Conservation (phyloP, 2,329 filamentous ascomycete species). For the Scedosporium dehoogii region DNA sequence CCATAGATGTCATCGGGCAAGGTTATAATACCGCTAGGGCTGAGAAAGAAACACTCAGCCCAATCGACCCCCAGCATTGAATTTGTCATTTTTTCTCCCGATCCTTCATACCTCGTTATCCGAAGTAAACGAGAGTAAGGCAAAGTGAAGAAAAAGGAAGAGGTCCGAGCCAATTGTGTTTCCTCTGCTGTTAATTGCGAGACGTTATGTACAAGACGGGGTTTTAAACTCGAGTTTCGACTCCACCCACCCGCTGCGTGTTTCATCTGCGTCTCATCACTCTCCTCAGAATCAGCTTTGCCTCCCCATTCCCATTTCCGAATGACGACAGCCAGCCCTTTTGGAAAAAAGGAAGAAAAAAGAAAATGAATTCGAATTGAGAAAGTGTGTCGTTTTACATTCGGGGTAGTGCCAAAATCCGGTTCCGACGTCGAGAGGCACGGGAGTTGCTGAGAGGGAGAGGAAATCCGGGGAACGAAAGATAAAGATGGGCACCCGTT, state of each 20-base stretch:
- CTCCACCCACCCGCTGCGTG: not conserved
- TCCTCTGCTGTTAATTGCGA: not conserved
- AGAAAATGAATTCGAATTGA: not conserved
- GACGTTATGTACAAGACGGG: not conserved
- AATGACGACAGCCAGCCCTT: not conserved
- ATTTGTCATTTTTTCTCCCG: not conserved
- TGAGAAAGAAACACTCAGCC: not conserved
- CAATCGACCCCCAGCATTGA: not conserved
- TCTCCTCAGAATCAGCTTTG: not conserved
- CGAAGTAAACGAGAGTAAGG: not conserved
- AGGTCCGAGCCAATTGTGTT: not conserved
- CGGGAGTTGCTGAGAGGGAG: not conserved
- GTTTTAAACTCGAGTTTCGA: not conserved
- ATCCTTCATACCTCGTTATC: not conserved
- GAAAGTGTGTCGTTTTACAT: not conserved
- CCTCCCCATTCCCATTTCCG: not conserved
- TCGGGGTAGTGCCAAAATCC: not conserved
- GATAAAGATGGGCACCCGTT: not conserved
- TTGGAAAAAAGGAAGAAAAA: not conserved
- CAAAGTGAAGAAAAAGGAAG: not conserved
- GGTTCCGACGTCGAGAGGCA: not conserved
- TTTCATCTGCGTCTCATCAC: not conserved
- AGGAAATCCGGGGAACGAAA: not conserved
- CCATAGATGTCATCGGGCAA: not conserved
- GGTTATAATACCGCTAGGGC: not conserved